A percentile compares a stretch with the other conserved stretches of the same genome.
phyloP scores from a whole-genome alignment of 2,329 filamentous ascomycete genomes.

The Blastomyces emzantsi region DNA sequence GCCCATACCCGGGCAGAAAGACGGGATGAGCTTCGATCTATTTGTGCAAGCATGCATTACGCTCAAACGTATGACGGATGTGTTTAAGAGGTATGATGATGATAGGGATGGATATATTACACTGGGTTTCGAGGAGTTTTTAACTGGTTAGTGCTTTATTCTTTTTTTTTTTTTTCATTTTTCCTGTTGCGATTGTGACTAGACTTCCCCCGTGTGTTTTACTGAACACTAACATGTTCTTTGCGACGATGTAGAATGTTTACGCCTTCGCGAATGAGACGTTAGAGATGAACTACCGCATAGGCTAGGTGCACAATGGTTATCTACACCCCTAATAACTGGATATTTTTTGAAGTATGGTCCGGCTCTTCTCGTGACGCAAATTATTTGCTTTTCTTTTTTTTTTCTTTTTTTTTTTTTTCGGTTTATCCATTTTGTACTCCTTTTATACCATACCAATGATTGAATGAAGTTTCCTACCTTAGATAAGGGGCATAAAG shows the following conservation, averaged over 20 bases:
- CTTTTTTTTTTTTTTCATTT: slow-evolving; percentile 5
- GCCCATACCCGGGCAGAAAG: slow-evolving; percentile 34
- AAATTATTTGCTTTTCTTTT: neutral
- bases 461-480: neutral
- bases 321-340: neutral
- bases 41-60: slow-evolving; percentile 98
- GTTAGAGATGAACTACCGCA: neutral
- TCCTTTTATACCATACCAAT: neutral
- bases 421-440: neutral
- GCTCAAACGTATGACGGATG: slow-evolving; percentile 96
- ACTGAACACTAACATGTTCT: neutral
- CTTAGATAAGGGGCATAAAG: neutral
- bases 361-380: neutral
- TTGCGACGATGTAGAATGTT: slow-evolving; percentile 5
- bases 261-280: slow-evolving; percentile 12
- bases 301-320: neutral
- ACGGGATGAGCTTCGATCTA: slow-evolving; percentile 82
- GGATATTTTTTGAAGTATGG: neutral
- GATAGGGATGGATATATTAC: slow-evolving; percentile 92
- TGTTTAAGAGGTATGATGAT: slow-evolving; percentile 98
- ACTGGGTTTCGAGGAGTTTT: slow-evolving; percentile 71
- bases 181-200: neutral
- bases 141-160: slow-evolving; percentile 49
- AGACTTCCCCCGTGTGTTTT: neutral
- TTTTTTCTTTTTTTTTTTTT: neutral